Base-by-base conservation (phyloP, 2,329 filamentous ascomycete genomes). In the Pseudonectria buxi region DNA sequence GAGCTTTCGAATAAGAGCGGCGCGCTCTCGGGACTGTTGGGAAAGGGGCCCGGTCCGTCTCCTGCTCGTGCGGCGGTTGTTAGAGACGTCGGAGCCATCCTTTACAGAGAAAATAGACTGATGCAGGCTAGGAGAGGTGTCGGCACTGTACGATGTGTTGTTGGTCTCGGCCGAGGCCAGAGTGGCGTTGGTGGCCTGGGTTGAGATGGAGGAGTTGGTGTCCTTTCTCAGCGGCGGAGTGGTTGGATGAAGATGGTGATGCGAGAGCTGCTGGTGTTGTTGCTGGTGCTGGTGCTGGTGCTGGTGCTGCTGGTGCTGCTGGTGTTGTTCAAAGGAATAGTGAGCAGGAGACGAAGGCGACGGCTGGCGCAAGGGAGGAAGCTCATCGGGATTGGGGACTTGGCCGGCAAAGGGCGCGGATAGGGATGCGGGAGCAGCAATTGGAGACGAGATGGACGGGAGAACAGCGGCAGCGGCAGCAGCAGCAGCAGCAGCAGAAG, bases 11-110 rank as follows among this genome's bases (percentile, higher is more conserved):
- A 78, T 78, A 38, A 78, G 54, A 30, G 74, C 74, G 30, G 74
- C 74, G 54, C 72, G 72, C 47, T 77, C 72, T 54, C 74, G 67
- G 49, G 76, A 75, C 43, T 72, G 64, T 35, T 73, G 67, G 24
- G 73, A 76, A 43, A 78, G 61, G 42, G 74, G 74, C 28, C 74
- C 74, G 43, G 74, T 78, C 37, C 74, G 70, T 56, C 74, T 68
- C 50, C 74, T 69, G 53, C 70, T 77, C 43, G 72, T 63, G 49
- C 72, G 70, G 47, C 71, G 70, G 53, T 62, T 66, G 52, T 68
- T 67, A 60, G 65, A 65, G 54, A 71, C 59, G 56, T 74, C 71
- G 56, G 65, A 61, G 42, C 70, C 72, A 64, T 76, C 73, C 57
- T 69, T 69, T 44, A 72, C 61, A 41, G 71, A 71, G 55, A 75